Evolutionary conservation across 257 asterid genomes (phyloP).

Genomic region (Solanum rostratum): DNA sequence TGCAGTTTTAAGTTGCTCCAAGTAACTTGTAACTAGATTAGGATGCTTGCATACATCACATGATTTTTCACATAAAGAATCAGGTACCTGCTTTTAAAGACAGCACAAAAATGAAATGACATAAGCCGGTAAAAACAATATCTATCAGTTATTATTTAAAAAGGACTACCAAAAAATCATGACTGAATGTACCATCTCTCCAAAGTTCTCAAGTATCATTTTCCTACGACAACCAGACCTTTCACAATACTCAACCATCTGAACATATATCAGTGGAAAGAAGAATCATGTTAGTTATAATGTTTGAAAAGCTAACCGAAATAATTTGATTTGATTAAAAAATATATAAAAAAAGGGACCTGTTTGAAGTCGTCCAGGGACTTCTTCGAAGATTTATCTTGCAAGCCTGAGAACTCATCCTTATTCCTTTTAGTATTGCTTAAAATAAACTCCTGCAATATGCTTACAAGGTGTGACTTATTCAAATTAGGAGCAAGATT

Average conservation of each 20-base stretch:
- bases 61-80: constrained; percentile 58
- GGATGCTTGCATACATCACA: constrained; percentile 89
- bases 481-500: not conserved
- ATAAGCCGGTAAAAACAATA: constrained; percentile 1
- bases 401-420: constrained; percentile 40
- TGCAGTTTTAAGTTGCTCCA: constrained; percentile 57
- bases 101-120: constrained; percentile 3
- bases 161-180: not conserved
- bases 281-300: not conserved
- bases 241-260: constrained; percentile 91
- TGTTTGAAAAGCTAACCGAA: not conserved
- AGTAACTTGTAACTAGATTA: constrained; percentile 49
- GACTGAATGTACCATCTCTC: constrained; percentile 55
- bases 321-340: not conserved
- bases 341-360: constrained; percentile 14
- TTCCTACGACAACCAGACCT: constrained; percentile 78
- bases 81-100: constrained; percentile 50
- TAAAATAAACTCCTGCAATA: constrained; percentile 71
- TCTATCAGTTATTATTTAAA: not conserved
- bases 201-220: constrained; percentile 86
- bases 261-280: constrained; percentile 16
- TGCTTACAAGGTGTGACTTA: constrained; percentile 5
- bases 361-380: constrained; percentile 52
- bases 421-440: constrained; percentile 52
- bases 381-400: constrained; percentile 55